Conservation (phyloP, 768 basidiomycete genomes). For the Rhodotorula toruloides region DNA sequence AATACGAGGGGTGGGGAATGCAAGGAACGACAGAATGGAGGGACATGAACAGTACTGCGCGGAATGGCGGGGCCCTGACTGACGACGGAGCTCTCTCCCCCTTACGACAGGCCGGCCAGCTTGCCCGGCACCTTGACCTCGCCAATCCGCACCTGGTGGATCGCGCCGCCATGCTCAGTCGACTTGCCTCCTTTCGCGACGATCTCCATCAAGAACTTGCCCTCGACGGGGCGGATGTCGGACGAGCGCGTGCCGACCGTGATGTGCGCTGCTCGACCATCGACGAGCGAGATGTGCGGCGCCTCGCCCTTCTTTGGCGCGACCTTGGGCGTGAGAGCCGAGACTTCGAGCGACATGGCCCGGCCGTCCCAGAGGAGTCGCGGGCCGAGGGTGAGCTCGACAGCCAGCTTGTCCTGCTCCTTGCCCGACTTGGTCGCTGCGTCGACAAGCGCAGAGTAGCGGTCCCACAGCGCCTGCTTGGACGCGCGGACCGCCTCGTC, state of each 20-base stretch:
- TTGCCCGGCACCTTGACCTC: conserved; percentile 40
- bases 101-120: conserved; percentile 44
- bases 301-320: conserved; percentile 41
- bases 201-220: conserved; percentile 58
- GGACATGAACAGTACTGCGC: too few relatives aligned
- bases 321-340: conserved; percentile 53
- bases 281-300: conserved; percentile 54
- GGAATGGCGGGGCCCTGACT: too few relatives aligned
- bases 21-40: too few relatives aligned
- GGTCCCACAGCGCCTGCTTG: conserved; percentile 53
- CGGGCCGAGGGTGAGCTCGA: conserved; percentile 50
- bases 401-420: conserved; percentile 46
- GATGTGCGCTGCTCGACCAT: conserved; percentile 62
- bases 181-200: conserved; percentile 50
- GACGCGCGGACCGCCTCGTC: conserved; percentile 39
- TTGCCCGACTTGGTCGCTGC: conserved; percentile 43
- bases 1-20: too few relatives aligned
- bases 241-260: conserved; percentile 70
- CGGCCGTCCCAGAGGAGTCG: conserved; percentile 67
- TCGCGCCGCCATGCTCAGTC: conserved; percentile 38
- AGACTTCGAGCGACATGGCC: conserved; percentile 74
- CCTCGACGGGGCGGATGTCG: conserved; percentile 63
- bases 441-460: conserved; percentile 53
- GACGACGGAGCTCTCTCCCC: too few relatives aligned
- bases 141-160: conserved; percentile 37